Conservation (phyloP, 148 eudicot genomes). For the Euryodendron excelsum region DNA sequence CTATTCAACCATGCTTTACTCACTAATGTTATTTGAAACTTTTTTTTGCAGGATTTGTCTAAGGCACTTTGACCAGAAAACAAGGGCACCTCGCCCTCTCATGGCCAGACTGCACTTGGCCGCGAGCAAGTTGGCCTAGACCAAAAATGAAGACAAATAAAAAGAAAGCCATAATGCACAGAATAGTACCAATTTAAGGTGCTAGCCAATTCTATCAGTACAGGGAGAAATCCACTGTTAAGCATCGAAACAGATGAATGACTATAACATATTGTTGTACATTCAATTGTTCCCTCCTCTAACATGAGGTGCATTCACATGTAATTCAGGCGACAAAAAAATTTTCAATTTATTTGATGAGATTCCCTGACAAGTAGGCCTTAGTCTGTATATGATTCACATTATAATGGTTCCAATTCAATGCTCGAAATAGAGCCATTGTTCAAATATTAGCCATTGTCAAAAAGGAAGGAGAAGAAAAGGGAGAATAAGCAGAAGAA, state of each 20-base stretch:
- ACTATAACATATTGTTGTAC: constrained; percentile 28
- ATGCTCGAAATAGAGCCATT: constrained; percentile 17
- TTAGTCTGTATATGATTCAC: constrained; percentile 13
- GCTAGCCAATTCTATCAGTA: constrained; percentile 5
- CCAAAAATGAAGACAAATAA: constrained; percentile 31
- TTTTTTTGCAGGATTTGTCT: constrained; percentile 60
- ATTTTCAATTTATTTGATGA: neutral
- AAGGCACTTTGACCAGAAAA: constrained; percentile 57
- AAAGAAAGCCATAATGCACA: constrained; percentile 7
- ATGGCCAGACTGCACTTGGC: constrained; percentile 69
- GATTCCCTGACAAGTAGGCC: constrained; percentile 13
- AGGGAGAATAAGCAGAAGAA: neutral
- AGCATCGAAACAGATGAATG: constrained; percentile 9
- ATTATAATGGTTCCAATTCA: constrained; percentile 7
- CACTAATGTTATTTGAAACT: constrained; percentile 10
- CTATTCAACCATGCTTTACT: neutral
- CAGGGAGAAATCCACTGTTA: neutral
- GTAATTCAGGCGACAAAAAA: constrained; percentile 19
- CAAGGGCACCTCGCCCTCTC: constrained; percentile 65
- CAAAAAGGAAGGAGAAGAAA: neutral
- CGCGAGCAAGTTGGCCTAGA: constrained; percentile 48
- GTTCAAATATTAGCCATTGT: constrained; percentile 9
- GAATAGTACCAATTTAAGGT: constrained; percentile 7
- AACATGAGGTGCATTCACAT: constrained; percentile 19
- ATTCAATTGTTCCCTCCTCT: constrained; percentile 19